These are phyloP conservation scores for Westerdykella aurantiaca DNA, from an alignment of 2,329 filamentous ascomycete genomes.

Conservation along the genomic window DNA sequence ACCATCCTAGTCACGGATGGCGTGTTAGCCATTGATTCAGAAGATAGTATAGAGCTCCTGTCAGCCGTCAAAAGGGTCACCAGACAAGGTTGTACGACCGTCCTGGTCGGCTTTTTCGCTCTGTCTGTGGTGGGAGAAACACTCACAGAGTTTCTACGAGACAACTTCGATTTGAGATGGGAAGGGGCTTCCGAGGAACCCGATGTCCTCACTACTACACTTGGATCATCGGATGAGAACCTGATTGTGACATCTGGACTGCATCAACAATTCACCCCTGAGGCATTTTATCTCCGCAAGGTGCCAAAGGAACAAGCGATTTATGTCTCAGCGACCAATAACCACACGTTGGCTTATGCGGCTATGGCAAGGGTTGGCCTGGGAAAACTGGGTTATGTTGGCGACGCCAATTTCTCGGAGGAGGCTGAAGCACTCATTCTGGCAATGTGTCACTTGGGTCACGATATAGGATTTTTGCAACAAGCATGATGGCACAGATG, in stretches of 20 bases:
- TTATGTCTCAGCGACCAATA: constrained; percentile 3
- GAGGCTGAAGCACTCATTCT: constrained; percentile 19
- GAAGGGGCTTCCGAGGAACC: background rate
- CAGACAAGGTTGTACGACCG: constrained; percentile 18
- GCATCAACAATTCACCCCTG: constrained; percentile 6
- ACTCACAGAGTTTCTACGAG: constrained; percentile 14
- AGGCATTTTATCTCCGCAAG: constrained; percentile 13
- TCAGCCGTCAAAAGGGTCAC: constrained; percentile 12
- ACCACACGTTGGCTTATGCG: constrained; percentile 10
- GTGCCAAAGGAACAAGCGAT: constrained; percentile 13
- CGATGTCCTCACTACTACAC: background rate
- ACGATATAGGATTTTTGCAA: too few species aligned
- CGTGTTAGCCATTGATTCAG: constrained; percentile 8
- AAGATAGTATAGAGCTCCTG: constrained; percentile 11
- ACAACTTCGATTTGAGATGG: constrained; percentile 17
- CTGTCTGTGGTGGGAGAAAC: constrained; percentile 5
- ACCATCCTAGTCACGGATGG: constrained; percentile 20
- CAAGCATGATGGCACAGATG: too few species aligned
- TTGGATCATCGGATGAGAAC: constrained; percentile 6
- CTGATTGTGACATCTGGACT: constrained; percentile 14
- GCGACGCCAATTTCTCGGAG: constrained; percentile 19
- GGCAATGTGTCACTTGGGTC: constrained; percentile 25
- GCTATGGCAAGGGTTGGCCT: constrained; percentile 17
- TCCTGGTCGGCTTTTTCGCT: constrained; percentile 20
- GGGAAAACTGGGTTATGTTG: constrained; percentile 23